phyloP scores from a whole-genome alignment of 495 filamentous ascomycete species.

The Xylaria scruposa region DNA sequence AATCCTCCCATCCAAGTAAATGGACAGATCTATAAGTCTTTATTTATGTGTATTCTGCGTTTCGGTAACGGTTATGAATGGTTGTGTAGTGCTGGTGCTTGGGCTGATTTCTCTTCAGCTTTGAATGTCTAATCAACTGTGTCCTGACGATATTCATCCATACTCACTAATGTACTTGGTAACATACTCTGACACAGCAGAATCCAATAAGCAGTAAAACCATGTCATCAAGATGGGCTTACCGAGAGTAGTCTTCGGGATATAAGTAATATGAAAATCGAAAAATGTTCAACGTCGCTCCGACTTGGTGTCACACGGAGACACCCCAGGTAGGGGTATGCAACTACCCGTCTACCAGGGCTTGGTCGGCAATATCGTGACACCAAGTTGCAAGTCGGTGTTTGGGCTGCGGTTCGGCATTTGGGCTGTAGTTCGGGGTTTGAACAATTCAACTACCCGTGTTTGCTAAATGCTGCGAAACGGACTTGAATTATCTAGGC shows the following conservation, averaged over 20 bases:
- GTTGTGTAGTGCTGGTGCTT: not conserved
- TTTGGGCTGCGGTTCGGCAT: too few species aligned
- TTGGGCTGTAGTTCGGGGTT: too few species aligned
- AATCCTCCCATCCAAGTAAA: not conserved
- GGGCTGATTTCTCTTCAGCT: not conserved
- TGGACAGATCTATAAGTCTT: not conserved
- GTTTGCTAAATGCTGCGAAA: too few species aligned
- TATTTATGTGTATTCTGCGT: not conserved
- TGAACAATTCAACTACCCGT: too few species aligned
- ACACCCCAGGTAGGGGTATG: too few species aligned
- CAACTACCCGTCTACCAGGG: too few species aligned
- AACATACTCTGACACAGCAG: not conserved
- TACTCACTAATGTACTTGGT: not conserved
- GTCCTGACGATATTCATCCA: not conserved
- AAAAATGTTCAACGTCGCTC: too few species aligned
- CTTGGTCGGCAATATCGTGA: too few species aligned
- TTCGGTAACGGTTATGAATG: not conserved
- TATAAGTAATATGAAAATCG: too few species aligned
- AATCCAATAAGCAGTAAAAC: not conserved
- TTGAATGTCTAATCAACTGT: not conserved
- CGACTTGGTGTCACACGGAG: too few species aligned
- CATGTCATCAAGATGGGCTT: not conserved
- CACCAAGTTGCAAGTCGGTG: too few species aligned
- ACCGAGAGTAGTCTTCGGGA: not conserved
- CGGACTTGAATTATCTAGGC: too few species aligned